These are phyloP conservation scores for Coelastrella sp. DNA, from an alignment of 139 green algal species.

Conservation along the genomic window DNA sequence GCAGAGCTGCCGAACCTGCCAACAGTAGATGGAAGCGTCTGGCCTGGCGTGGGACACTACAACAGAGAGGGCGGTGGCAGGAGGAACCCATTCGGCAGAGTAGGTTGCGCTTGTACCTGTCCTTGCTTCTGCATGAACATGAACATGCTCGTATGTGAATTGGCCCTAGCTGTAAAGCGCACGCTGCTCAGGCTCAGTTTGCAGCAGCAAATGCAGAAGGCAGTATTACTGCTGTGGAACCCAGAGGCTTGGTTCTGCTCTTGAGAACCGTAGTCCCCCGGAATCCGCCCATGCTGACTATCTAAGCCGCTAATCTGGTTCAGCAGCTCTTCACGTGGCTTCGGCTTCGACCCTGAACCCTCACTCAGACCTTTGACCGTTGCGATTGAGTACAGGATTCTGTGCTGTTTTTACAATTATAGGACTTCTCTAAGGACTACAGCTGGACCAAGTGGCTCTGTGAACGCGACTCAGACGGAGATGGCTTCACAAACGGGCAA, in stretches of 20 bases:
- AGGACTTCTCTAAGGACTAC: constrained; percentile 43
- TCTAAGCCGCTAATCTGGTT: background rate
- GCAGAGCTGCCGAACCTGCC: background rate
- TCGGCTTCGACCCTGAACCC: too few relatives aligned
- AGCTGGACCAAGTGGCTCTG: constrained; percentile 38
- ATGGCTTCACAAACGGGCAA: constrained; percentile 42
- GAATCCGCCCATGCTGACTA: background rate
- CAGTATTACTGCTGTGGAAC: background rate
- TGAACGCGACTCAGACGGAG: constrained; percentile 41
- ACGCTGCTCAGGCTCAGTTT: background rate
- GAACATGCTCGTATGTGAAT: too few relatives aligned
- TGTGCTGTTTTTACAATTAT: too few relatives aligned
- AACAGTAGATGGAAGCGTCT: background rate
- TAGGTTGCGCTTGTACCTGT: background rate
- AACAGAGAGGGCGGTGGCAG: background rate
- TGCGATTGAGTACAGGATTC: too few relatives aligned
- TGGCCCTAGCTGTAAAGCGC: too few relatives aligned
- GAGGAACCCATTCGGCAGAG: background rate
- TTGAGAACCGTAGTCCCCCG: too few relatives aligned
- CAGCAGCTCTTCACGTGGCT: background rate
- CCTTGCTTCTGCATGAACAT: background rate
- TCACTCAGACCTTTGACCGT: too few relatives aligned
- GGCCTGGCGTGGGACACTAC: background rate
- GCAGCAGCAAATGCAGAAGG: background rate
- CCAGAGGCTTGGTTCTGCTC: background rate